Percentiles rank a stretch among this genome's conserved stretches.
These are phyloP conservation scores for Podospora pseudoanserina DNA, from an alignment of 495 filamentous ascomycete genomes.

Conservation along the genomic window DNA sequence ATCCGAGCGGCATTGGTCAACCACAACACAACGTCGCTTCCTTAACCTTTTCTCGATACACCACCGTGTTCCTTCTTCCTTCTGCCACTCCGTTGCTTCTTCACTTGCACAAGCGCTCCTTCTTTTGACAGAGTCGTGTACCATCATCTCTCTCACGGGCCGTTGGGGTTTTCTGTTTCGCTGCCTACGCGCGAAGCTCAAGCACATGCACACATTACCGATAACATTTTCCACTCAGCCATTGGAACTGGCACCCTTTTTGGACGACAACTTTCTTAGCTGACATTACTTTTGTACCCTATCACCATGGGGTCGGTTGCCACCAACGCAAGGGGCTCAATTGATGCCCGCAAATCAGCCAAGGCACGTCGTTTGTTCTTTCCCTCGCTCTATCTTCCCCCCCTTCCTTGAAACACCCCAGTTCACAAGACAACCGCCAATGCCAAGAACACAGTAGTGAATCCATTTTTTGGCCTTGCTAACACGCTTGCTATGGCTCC, in stretches of 20 bases:
- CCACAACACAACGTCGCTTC: conserved; percentile 10
- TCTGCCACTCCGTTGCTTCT: neutral
- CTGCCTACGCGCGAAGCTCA: neutral
- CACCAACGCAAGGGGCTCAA: no score
- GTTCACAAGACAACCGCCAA: no score
- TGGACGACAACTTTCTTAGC: neutral
- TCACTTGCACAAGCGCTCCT: neutral
- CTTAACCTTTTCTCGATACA: conserved; percentile 7
- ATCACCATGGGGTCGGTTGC: neutral
- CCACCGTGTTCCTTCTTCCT: neutral
- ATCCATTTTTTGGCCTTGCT: neutral
- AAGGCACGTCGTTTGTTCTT: neutral
- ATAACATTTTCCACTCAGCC: conserved; percentile 3
- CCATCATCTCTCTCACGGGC: neutral
- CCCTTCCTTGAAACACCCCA: no score
- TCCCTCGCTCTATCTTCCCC: neutral
- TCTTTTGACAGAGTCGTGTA: neutral
- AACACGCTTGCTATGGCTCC: neutral
- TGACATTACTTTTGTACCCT: neutral
- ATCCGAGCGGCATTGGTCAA: conserved; percentile 18
- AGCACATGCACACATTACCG: neutral
- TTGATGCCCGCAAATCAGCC: neutral
- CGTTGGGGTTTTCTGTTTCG: neutral
- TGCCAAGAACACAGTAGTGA: no score
- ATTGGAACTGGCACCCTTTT: neutral